These are phyloP conservation scores for Mycena rosella DNA, from an alignment of 768 basidiomycete genomes.

Conservation along the genomic window DNA sequence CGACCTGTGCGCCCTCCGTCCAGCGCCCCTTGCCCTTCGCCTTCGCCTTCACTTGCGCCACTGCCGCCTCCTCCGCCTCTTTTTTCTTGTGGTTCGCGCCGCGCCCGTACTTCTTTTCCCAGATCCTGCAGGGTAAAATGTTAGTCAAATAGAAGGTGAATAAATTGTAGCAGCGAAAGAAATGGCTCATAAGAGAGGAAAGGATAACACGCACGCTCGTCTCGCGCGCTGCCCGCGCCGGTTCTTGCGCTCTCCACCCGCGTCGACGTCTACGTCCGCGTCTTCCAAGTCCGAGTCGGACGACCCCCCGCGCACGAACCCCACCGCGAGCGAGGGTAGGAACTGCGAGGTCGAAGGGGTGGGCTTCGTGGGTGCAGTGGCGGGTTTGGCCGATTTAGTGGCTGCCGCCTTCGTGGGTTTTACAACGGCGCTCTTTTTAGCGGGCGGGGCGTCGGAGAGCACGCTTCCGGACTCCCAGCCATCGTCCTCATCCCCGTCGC, in stretches of 20 bases:
- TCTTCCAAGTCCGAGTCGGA: slow-evolving; percentile 85
- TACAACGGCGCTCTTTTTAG: slow-evolving; percentile 48
- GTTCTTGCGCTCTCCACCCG: slow-evolving; percentile 76
- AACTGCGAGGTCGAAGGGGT: slow-evolving; percentile 68
- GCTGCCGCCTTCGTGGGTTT: slow-evolving; percentile 37
- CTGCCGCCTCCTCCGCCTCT: slow-evolving; percentile 46
- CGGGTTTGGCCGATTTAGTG: slow-evolving; percentile 29
- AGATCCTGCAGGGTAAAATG: slow-evolving; percentile 73
- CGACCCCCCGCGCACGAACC: slow-evolving; percentile 85
- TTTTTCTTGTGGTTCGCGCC: slow-evolving; percentile 93
- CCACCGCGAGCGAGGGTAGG: slow-evolving; percentile 89
- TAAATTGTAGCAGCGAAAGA: neutral
- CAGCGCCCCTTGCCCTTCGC: slow-evolving; percentile 23
- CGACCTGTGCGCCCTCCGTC: slow-evolving; percentile 22
- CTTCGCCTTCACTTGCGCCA: slow-evolving; percentile 37
- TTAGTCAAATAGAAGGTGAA: neutral
- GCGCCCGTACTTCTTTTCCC: slow-evolving; percentile 96
- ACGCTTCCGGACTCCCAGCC: slow-evolving; percentile 71
- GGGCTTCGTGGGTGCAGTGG: slow-evolving; percentile 13
- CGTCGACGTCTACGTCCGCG: slow-evolving; percentile 64
- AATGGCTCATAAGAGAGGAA: neutral
- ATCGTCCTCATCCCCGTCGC: slow-evolving; percentile 37
- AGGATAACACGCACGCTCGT: slow-evolving; percentile 82
- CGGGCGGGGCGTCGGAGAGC: slow-evolving; percentile 45
- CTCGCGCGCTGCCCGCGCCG: slow-evolving; percentile 94